Evolutionary conservation across 2,329 filamentous ascomycete species (phyloP).

Genomic region (Alternaria atra): DNA sequence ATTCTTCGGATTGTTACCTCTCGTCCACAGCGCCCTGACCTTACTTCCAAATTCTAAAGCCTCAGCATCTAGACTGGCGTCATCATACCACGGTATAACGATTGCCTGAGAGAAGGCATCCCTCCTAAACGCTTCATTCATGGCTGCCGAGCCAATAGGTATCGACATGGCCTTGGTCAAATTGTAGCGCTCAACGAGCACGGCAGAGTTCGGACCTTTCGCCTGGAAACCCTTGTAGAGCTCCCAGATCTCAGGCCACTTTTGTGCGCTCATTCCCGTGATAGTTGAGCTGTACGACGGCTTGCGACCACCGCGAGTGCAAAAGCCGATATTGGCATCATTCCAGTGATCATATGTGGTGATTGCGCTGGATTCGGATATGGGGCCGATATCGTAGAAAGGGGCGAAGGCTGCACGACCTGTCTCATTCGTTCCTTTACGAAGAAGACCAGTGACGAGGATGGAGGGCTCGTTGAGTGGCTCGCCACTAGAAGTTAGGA

Average conservation of each 20-base stretch:
- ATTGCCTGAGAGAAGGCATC: slow-evolving; percentile 51
- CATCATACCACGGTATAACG: slow-evolving; percentile 53
- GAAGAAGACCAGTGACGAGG: slow-evolving; percentile 46
- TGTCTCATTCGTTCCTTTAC: slow-evolving; percentile 44
- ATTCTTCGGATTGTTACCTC: slow-evolving; percentile 12
- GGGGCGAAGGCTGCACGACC: slow-evolving; percentile 48
- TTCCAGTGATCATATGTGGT: slow-evolving; percentile 54
- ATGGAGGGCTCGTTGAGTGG: slow-evolving; percentile 32
- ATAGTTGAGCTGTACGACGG: slow-evolving; percentile 51
- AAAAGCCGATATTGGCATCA: slow-evolving; percentile 50
- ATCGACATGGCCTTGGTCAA: slow-evolving; percentile 39
- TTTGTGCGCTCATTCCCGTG: slow-evolving; percentile 44
- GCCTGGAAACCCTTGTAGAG: slow-evolving; percentile 50
- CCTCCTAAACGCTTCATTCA: slow-evolving; percentile 40
- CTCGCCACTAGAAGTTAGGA: slow-evolving; percentile 40
- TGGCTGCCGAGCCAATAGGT: slow-evolving; percentile 29
- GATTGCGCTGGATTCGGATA: slow-evolving; percentile 30
- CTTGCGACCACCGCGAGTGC: slow-evolving; percentile 51
- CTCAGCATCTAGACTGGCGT: slow-evolving; percentile 45
- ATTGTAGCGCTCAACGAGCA: slow-evolving; percentile 53
- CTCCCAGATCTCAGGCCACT: slow-evolving; percentile 54
- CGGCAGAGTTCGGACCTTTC: slow-evolving; percentile 42
- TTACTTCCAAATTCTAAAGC: slow-evolving; percentile 48
- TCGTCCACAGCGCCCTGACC: slow-evolving; percentile 42
- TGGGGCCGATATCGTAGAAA: slow-evolving; percentile 47